A percentile compares a stretch with the other conserved stretches of the same genome.
Evolutionary conservation across 306 rosid genomes (phyloP).

Genomic region (Cucumis melo): DNA sequence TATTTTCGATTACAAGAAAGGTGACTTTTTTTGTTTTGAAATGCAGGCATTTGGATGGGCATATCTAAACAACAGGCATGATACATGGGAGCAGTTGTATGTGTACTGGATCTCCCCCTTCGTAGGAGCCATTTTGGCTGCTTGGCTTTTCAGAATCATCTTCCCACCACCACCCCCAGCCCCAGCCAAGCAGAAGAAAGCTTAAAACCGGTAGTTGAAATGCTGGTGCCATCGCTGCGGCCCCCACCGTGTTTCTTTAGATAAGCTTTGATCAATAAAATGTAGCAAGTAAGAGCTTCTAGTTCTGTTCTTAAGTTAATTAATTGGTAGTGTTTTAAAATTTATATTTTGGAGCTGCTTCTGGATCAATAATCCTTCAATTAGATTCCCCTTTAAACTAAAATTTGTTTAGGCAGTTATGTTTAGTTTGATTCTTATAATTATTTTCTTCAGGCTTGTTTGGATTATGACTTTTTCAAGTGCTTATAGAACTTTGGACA

Average conservation of each 20-base stretch:
- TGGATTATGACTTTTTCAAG: neutral
- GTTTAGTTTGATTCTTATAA: no score
- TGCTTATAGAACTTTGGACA: neutral
- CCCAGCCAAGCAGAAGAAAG: neutral
- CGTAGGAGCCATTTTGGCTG: constrained; percentile 58
- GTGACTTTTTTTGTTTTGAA: neutral
- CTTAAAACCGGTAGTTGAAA: neutral
- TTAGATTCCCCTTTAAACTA: neutral
- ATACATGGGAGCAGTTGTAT: constrained; percentile 83
- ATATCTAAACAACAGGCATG: constrained; percentile 49
- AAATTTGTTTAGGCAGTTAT: no score
- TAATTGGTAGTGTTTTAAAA: neutral
- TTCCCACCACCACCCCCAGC: constrained; percentile 27
- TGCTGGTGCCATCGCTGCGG: neutral
- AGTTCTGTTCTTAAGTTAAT: neutral
- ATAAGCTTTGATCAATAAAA: neutral
- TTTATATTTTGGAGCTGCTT: neutral
- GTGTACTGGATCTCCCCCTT: constrained; percentile 80
- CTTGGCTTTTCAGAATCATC: constrained; percentile 55
- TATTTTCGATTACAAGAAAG: neutral
- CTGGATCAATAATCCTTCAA: neutral
- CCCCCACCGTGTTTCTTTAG: neutral
- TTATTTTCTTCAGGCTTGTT: no score
- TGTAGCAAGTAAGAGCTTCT: neutral
- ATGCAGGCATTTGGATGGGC: constrained; percentile 92